Base-by-base conservation (phyloP, 208 protist genomes). In the Trypanosoma brucei region DNA sequence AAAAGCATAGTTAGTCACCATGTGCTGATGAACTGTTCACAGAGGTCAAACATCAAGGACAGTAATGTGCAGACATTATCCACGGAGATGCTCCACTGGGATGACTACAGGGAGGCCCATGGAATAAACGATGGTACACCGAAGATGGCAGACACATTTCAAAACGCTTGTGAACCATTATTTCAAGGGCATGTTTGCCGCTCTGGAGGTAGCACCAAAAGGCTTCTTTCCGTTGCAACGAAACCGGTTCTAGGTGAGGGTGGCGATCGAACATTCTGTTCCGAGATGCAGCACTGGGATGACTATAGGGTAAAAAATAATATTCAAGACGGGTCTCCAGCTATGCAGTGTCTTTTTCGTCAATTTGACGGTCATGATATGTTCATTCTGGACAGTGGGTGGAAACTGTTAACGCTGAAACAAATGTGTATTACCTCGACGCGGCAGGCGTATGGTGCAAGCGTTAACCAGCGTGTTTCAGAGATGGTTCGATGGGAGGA, bases 401-500 rank as follows among this genome's bases (percentile, higher is more conserved):
- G 3, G 36, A 66, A 62, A 36, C 36, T 62, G 3, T 13, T 31
- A 1, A 38, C 14, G 2, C 4, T n/a, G 22, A 72, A 57, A 30
- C 33, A 54, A 37, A 66, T 72, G 55, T 62, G 45, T 48, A 38
- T 72, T 45, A 31, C 48, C 44, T 38, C 59, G 8, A 56, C 44
- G 11, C 59, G 67, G 1, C 13, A 61, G 14, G 14, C 44, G 22
- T 72, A 54, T 54, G 53, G 30, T 11, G 58, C 57, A 31, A 60
- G 54, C 42, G 11, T 42, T 30, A 82, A 87, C 44, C 62, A 55
- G 49, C 76, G 81, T 14, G 81, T 71, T 54, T 55, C 75, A 3
- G 86, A 92, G 65, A 89, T 92, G 86, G 34, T 79, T 58, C 86
- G 89, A 72, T 92, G 83, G 81, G 83, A 89, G 54, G 83, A 92